Evolutionary conservation across 2,329 filamentous ascomycete genomes (phyloP), one percentile per base, ranked within the genome.

Genomic region (Penicillium sp.): DNA sequence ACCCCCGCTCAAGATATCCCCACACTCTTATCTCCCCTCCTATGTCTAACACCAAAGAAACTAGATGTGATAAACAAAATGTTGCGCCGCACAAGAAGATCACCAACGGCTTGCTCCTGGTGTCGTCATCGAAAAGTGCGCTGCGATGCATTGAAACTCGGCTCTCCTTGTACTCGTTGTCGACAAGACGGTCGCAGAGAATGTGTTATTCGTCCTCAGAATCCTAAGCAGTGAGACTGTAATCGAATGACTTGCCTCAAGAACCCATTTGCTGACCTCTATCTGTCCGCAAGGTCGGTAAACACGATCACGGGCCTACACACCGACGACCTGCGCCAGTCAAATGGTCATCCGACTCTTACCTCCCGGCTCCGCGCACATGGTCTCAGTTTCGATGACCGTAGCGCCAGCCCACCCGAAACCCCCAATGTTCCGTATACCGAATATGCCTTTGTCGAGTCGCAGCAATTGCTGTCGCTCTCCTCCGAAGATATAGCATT

Each of bases 151-250:
- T 67, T 68, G 1, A 67, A 69, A 19, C 53, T 63, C 8, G 69
- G 67, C n/a, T 63, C 60, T 44, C 80, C 79, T 8, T 82, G 77
- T 67, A 81, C 80, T 71, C 81, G 81, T 53, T 82, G 79, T 63
- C 78, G 78, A 43, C 76, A 80, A 52, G 79, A 82, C 60, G 78
- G 76, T 55, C 78, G 81, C 60, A 72, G 70, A 0, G 53, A 65
- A 17, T 68, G 66, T 49, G 42, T 60, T 17, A 51, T 67, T 25
- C 59, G 62, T 75, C 75, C 59, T 65, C 79, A 49, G 70, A 76
- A 54, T 22, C 53, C 60, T 26, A 61, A 60, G 35, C 60, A 54
- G 60, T 60, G 57, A 33, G 50, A 16, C 0, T 10, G 8, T 12
- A 2, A 19, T 31, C 12, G 14, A n/a, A 40, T 8, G 6, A n/a